A percentile compares a stretch with the other conserved stretches of the same genome.
Evolutionary conservation across 257 asterid species (phyloP).

Genomic region (Schizonepeta tenuifolia): DNA sequence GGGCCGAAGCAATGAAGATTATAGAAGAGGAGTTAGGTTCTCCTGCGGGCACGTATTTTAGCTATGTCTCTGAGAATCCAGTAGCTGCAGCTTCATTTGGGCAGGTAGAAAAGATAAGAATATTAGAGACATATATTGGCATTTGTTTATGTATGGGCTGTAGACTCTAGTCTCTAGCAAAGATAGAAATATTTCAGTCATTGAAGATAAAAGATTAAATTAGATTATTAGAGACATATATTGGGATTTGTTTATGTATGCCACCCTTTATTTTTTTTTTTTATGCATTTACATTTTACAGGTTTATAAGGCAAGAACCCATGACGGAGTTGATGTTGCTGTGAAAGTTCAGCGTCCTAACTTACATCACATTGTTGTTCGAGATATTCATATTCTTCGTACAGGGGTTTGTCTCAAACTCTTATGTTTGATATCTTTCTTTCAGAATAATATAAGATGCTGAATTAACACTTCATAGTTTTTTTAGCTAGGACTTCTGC

Average conservation of each 20-base stretch:
- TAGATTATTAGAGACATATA: neutral
- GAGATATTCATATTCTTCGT: constrained; percentile 91
- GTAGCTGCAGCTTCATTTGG: constrained; percentile 99
- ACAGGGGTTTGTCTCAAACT: constrained; percentile 74
- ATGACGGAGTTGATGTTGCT: constrained; percentile 82
- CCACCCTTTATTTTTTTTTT: constrained; percentile 29
- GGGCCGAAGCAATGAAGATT: constrained; percentile 80
- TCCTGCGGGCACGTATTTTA: constrained; percentile 62
- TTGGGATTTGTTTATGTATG: constrained; percentile 10
- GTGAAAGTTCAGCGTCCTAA: constrained; percentile 98
- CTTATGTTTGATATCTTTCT: constrained; percentile 20
- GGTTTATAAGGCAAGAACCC: constrained; percentile 91
- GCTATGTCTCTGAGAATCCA: constrained; percentile 83
- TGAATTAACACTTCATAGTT: constrained; percentile 37
- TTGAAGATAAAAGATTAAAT: constrained; percentile 6
- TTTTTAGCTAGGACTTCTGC: constrained; percentile 82
- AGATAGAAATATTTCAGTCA: constrained; percentile 2
- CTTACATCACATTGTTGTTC: constrained; percentile 72
- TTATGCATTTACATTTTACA: constrained; percentile 34
- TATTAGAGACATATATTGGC: too few species aligned
- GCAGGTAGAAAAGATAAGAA: constrained; percentile 81
- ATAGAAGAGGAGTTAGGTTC: constrained; percentile 89
- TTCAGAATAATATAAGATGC: constrained; percentile 28
- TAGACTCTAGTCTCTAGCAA: constrained; percentile 25
- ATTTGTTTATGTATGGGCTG: constrained; percentile 30